Evolutionary conservation across 2,329 filamentous ascomycete species (phyloP).

Genomic region (Hymenoscyphus repandus): DNA sequence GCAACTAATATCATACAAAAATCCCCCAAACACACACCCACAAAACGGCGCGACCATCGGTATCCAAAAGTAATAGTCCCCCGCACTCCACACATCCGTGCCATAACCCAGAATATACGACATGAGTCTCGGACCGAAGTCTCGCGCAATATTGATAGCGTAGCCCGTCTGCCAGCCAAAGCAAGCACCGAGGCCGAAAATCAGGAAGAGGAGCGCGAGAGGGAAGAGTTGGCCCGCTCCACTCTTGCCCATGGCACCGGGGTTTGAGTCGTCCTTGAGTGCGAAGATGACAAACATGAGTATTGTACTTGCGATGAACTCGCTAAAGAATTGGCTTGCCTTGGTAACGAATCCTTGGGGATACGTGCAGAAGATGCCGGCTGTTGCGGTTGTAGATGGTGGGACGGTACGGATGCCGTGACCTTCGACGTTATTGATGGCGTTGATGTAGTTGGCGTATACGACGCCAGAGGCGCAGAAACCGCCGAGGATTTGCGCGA

Average conservation of each 20-base stretch:
- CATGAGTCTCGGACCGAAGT: conserved; percentile 64
- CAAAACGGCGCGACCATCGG: conserved; percentile 68
- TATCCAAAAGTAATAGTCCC: conserved; percentile 70
- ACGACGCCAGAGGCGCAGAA: conserved; percentile 57
- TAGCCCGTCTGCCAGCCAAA: conserved; percentile 76
- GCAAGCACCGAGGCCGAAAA: conserved; percentile 68
- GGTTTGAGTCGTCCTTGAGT: conserved; percentile 50
- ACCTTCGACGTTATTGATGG: conserved; percentile 61
- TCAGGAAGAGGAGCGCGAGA: conserved; percentile 62
- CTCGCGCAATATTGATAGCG: conserved; percentile 68
- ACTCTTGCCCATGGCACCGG: conserved; percentile 41
- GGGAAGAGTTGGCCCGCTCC: conserved; percentile 50
- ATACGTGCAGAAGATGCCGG: conserved; percentile 70
- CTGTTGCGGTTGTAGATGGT: conserved; percentile 53
- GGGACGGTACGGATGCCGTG: conserved; percentile 57
- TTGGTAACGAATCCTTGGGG: conserved; percentile 61
- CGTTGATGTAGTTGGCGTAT: conserved; percentile 59
- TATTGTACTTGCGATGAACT: conserved; percentile 62
- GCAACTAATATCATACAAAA: conserved; percentile 62
- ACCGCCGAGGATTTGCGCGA: conserved; percentile 62
- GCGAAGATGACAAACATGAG: conserved; percentile 70
- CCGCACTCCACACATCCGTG: conserved; percentile 59
- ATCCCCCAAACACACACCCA: conserved; percentile 58
- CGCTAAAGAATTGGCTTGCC: conserved; percentile 64
- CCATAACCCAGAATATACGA: conserved; percentile 66